Evolutionary conservation across 2,329 filamentous ascomycete species (phyloP).

Genomic region (Diplocarpon rosae): DNA sequence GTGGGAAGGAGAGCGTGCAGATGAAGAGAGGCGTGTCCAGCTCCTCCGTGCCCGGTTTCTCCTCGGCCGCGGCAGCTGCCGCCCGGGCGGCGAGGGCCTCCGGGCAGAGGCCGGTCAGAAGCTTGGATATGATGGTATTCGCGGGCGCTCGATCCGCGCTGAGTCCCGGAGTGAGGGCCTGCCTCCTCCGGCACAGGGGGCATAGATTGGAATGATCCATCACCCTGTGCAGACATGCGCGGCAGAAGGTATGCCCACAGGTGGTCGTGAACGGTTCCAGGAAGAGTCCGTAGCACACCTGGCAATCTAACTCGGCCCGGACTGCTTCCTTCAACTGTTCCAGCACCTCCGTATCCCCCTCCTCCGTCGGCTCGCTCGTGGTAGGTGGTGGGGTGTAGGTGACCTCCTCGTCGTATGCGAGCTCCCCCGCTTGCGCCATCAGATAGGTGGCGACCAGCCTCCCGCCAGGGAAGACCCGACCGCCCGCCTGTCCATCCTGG

Average conservation of each 20-base stretch:
- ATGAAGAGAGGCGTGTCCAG: conserved; percentile 65
- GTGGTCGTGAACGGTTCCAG: conserved; percentile 73
- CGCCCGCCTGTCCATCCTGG: conserved; percentile 27
- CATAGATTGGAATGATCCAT: conserved; percentile 70
- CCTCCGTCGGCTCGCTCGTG: conserved; percentile 11
- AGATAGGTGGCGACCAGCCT: conserved; percentile 55
- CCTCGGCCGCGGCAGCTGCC: conserved; percentile 45
- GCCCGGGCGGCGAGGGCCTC: conserved; percentile 46
- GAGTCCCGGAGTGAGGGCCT: conserved; percentile 38
- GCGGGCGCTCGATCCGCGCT: conserved; percentile 31
- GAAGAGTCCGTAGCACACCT: conserved; percentile 75
- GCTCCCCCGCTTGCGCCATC: conserved; percentile 49
- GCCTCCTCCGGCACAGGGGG: conserved; percentile 62
- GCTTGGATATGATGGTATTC: conserved; percentile 51
- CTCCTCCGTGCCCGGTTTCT: conserved; percentile 42
- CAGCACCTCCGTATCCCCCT: conserved; percentile 40
- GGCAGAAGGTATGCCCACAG: conserved; percentile 86
- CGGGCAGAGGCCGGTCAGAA: conserved; percentile 61
- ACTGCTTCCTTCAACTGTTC: conserved; percentile 48
- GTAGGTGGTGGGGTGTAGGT: conserved; percentile 33
- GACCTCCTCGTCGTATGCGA: conserved; percentile 46
- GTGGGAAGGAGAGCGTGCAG: conserved; percentile 70
- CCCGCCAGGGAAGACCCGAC: conserved; percentile 39
- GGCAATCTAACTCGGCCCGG: conserved; percentile 70
- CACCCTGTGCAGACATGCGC: conserved; percentile 63